These are phyloP conservation scores for Paulownia fortunei DNA, from an alignment of 257 asterid species.

Conservation along the genomic window DNA sequence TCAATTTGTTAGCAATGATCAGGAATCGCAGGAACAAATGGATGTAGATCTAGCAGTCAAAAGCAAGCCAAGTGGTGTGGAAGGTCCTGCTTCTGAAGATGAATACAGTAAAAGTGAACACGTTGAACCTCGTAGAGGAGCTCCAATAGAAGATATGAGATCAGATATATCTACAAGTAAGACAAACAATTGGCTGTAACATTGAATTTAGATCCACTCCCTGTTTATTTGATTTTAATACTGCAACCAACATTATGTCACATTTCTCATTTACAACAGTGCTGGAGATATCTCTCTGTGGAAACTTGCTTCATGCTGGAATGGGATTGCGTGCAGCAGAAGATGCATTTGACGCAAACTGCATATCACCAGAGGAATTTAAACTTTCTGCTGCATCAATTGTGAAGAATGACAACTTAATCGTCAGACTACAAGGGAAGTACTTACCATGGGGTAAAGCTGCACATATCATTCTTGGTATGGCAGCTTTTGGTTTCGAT, in stretches of 20 bases:
- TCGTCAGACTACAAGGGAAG: slow-evolving; percentile 60
- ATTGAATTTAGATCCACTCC: not conserved
- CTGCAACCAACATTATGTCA: not conserved
- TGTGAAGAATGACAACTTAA: slow-evolving; percentile 57
- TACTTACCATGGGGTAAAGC: slow-evolving; percentile 79
- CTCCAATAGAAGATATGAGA: slow-evolving; percentile 35
- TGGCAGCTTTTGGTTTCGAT: slow-evolving; percentile 61
- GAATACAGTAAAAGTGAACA: slow-evolving; percentile 41
- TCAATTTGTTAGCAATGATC: slow-evolving; percentile 32
- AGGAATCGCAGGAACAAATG: slow-evolving; percentile 31
- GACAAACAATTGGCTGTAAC: slow-evolving; percentile 25
- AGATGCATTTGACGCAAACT: slow-evolving; percentile 55
- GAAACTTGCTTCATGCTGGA: slow-evolving; percentile 61
- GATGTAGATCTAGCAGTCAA: slow-evolving; percentile 32
- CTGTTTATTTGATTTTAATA: slow-evolving; percentile 12
- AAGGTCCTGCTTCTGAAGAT: slow-evolving; percentile 32
- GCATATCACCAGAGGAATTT: slow-evolving; percentile 58
- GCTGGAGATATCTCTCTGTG: slow-evolving; percentile 66
- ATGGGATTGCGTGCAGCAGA: slow-evolving; percentile 66
- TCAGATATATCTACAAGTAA: slow-evolving; percentile 47
- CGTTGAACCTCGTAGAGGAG: slow-evolving; percentile 41
- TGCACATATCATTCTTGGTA: slow-evolving; percentile 62
- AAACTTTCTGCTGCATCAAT: slow-evolving; percentile 53
- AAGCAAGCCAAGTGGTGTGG: slow-evolving; percentile 25
- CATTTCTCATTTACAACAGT: slow-evolving; percentile 44